phyloP scores from a whole-genome alignment of 192 early-diverging fungal species.

The Coemansia sp. region DNA sequence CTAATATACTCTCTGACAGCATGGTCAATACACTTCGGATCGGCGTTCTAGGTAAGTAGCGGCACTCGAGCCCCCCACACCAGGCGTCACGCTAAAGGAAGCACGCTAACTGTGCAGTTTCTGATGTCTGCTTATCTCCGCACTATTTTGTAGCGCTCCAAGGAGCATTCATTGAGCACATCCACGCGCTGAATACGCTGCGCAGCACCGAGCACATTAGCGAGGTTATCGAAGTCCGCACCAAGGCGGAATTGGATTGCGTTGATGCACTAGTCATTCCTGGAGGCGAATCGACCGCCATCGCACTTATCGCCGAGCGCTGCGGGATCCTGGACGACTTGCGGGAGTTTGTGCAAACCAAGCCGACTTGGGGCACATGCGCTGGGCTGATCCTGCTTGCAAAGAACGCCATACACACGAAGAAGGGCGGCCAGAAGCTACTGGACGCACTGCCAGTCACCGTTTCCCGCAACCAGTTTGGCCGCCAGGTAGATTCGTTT shows the following conservation, averaged over 20 bases:
- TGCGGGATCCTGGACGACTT: constrained; percentile 77
- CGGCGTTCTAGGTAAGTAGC: constrained; percentile 42
- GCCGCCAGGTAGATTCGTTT: constrained; percentile 91
- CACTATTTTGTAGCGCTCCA: constrained; percentile 71
- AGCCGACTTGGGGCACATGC: constrained; percentile 93
- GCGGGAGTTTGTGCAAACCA: constrained; percentile 68
- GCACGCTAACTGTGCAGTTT: background rate
- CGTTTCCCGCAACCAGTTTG: constrained; percentile 93
- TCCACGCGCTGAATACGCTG: constrained; percentile 75
- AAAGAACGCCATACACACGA: constrained; percentile 66
- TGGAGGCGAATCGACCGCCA: constrained; percentile 93
- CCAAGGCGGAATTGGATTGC: constrained; percentile 61
- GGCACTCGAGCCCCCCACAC: background rate
- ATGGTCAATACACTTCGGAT: constrained; percentile 38
- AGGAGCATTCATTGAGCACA: constrained; percentile 94
- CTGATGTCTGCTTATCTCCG: background rate
- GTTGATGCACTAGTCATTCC: constrained; percentile 93
- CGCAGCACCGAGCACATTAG: constrained; percentile 53
- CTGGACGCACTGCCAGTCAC: constrained; percentile 80
- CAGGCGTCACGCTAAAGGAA: background rate
- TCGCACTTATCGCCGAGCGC: constrained; percentile 89
- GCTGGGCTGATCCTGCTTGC: constrained; percentile 94
- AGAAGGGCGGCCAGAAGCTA: constrained; percentile 83
- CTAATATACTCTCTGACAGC: background rate
- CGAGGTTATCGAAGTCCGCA: constrained; percentile 59